These are phyloP conservation scores for Cadophora sp. DNA, from an alignment of 2,329 filamentous ascomycete genomes.

Conservation along the genomic window DNA sequence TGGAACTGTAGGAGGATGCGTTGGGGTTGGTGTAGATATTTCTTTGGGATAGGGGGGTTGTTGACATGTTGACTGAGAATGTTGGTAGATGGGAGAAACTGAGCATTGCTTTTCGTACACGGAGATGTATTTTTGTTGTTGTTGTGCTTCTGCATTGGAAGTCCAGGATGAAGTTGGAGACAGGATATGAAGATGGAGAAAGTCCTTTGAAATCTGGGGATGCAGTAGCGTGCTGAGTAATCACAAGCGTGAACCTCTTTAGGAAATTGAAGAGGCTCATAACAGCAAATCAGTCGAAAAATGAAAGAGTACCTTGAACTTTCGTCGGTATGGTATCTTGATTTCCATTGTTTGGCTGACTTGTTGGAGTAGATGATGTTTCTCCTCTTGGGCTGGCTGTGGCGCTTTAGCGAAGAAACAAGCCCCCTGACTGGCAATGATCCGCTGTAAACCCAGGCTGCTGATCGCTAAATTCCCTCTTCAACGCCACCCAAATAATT, in stretches of 20 bases:
- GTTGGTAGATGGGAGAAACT: not conserved
- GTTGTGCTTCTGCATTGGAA: not conserved
- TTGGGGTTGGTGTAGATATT: constrained; percentile 18
- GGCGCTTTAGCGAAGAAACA: too few species aligned
- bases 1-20: not conserved
- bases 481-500: not conserved
- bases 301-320: not conserved
- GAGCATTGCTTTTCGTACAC: not conserved
- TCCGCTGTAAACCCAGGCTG: too few species aligned
- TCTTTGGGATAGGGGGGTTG: not conserved
- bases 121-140: not conserved
- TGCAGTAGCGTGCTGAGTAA: constrained; percentile 17
- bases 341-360: not conserved
- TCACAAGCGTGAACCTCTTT: not conserved
- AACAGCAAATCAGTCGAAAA: not conserved
- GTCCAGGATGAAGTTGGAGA: not conserved
- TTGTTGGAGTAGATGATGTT: too few species aligned
- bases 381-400: too few species aligned
- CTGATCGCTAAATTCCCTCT: too few species aligned
- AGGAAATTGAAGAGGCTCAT: constrained; percentile 2
- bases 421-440: too few species aligned
- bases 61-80: constrained; percentile 13
- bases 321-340: not conserved
- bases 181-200: not conserved
- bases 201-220: not conserved